phyloP scores from a whole-genome alignment of 768 basidiomycete species.

The Tubosaeta sp. region DNA sequence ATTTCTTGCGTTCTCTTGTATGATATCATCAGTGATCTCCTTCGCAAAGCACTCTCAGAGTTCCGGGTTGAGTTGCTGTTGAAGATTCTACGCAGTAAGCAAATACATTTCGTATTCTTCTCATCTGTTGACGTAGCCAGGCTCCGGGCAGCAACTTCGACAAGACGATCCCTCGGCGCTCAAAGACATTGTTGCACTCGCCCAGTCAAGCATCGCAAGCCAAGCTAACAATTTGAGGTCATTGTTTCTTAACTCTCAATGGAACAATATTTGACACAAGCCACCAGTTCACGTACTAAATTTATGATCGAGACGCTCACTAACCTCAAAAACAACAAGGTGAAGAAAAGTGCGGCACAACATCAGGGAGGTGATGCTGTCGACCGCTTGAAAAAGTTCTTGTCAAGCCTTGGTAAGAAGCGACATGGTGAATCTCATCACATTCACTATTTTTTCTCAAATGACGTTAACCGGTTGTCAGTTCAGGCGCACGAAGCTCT shows the following conservation, averaged over 20 bases:
- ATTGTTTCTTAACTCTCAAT: background rate
- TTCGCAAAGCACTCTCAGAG: conserved; percentile 64
- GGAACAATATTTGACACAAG: background rate
- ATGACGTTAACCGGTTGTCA: conserved; percentile 28
- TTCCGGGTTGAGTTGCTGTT: conserved; percentile 83
- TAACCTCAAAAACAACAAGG: conserved; percentile 90
- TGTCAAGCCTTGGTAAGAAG: conserved; percentile 71
- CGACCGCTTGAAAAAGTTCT: conserved; percentile 84
- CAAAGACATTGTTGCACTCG: conserved; percentile 84
- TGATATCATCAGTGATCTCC: conserved; percentile 77
- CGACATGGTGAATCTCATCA: conserved; percentile 49
- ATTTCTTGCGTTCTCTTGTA: conserved; percentile 86
- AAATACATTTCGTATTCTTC: background rate
- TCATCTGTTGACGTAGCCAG: conserved; percentile 39
- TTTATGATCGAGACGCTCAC: conserved; percentile 95
- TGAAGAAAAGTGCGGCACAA: conserved; percentile 59
- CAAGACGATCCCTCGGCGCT: conserved; percentile 89
- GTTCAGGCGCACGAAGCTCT: conserved; percentile 83
- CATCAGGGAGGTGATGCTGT: conserved; percentile 74
- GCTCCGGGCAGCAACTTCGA: conserved; percentile 87
- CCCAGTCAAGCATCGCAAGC: conserved; percentile 64
- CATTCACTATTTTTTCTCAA: background rate
- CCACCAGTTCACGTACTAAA: conserved; percentile 73
- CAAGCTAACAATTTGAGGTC: conserved; percentile 53
- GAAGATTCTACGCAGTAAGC: conserved; percentile 76